Percentiles rank a stretch among this genome's conserved stretches.
Evolutionary conservation across 352 stramenopile species (phyloP).

Genomic region (Globisporangium iwayamae): DNA sequence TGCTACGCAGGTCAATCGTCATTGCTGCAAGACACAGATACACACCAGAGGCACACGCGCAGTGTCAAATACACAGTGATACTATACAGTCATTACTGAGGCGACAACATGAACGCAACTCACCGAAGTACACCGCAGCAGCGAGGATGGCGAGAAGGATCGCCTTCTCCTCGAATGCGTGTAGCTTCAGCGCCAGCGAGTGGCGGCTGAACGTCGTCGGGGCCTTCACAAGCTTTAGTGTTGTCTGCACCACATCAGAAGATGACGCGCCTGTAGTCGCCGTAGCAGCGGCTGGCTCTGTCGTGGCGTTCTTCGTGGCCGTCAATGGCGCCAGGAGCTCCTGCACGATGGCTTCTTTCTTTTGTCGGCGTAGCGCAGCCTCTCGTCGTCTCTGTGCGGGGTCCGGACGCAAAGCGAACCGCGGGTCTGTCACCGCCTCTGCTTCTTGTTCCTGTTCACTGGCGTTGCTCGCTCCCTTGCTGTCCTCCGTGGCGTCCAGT

Average conservation of each 20-base stretch:
- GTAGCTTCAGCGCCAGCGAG: slow-evolving; percentile 46
- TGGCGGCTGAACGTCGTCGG: slow-evolving; percentile 51
- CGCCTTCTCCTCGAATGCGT: slow-evolving; percentile 51
- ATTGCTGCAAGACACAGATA: slow-evolving; percentile 24
- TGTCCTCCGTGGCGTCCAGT: slow-evolving; percentile 42
- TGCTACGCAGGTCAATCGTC: slow-evolving; percentile 41
- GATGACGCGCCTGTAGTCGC: not conserved
- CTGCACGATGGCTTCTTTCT: slow-evolving; percentile 56
- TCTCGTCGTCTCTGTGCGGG: slow-evolving; percentile 67
- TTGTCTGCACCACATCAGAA: not conserved
- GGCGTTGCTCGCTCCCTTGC: slow-evolving; percentile 21
- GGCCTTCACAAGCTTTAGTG: slow-evolving; percentile 8
- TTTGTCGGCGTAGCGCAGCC: slow-evolving; percentile 48
- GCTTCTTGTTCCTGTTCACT: slow-evolving; percentile 2
- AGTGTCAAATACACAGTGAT: slow-evolving; percentile 1
- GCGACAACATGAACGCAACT: not conserved
- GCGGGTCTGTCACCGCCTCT: slow-evolving; percentile 16
- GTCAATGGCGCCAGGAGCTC: slow-evolving; percentile 35
- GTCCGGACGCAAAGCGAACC: slow-evolving; percentile 50
- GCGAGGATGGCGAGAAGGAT: slow-evolving; percentile 51
- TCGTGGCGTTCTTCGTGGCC: not conserved
- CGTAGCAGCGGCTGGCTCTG: not conserved
- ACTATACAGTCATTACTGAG: not conserved
- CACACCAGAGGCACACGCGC: not conserved
- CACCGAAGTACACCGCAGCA: slow-evolving; percentile 46